Evolutionary conservation across 805 yeast genomes (phyloP).

Genomic region (Kuraishia hungarica): DNA sequence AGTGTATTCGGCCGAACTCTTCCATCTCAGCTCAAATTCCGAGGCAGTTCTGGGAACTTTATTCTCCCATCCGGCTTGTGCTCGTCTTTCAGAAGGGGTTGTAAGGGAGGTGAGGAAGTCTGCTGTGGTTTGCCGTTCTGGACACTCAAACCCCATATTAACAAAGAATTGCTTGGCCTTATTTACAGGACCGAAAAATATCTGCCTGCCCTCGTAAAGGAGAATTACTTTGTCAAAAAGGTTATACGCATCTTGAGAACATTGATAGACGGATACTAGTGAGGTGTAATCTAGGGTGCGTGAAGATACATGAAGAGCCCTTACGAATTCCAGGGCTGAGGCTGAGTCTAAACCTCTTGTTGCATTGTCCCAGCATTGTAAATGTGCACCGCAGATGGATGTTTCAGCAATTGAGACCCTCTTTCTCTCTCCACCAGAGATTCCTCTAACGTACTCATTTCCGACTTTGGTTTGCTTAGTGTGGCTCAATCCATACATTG

Average conservation of each 20-base stretch:
- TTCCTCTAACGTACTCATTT: constrained; percentile 39
- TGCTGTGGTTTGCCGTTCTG: constrained; percentile 51
- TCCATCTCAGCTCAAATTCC: constrained; percentile 47
- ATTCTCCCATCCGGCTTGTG: constrained; percentile 31
- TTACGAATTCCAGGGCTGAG: constrained; percentile 47
- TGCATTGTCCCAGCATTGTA: constrained; percentile 53
- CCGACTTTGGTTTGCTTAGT: constrained; percentile 28
- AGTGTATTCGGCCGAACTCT: constrained; percentile 31
- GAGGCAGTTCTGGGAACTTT: constrained; percentile 43
- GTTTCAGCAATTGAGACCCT: constrained; percentile 46
- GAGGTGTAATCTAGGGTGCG: constrained; percentile 41
- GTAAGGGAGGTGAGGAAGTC: constrained; percentile 51
- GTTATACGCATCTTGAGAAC: constrained; percentile 47
- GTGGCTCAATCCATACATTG: constrained; percentile 18
- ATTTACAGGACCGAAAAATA: constrained; percentile 39
- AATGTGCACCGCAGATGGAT: constrained; percentile 34
- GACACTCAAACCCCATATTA: constrained; percentile 49
- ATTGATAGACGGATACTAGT: constrained; percentile 53
- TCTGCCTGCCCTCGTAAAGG: constrained; percentile 48
- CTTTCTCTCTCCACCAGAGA: constrained; percentile 50
- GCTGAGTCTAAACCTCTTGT: constrained; percentile 61
- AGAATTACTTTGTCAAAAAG: constrained; percentile 45
- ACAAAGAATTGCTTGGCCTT: constrained; percentile 39
- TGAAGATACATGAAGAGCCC: constrained; percentile 44
- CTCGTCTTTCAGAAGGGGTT: constrained; percentile 37